These are phyloP conservation scores for Lasiosphaeria hispida DNA, from an alignment of 495 filamentous ascomycete species.

Conservation along the genomic window DNA sequence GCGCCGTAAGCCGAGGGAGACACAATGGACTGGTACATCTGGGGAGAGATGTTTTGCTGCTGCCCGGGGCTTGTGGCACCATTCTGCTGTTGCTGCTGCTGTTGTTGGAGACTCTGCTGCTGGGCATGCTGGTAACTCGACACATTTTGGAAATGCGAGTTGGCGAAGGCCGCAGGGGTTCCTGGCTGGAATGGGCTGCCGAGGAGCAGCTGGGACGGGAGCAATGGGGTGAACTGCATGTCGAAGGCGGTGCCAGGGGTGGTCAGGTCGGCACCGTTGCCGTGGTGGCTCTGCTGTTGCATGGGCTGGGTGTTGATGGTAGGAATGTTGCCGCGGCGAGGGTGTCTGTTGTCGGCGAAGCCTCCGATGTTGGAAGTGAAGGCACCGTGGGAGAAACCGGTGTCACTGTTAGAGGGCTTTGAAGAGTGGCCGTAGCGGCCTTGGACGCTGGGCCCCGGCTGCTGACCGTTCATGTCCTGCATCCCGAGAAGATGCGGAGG, in stretches of 20 bases:
- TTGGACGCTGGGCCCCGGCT: slow-evolving; percentile 54
- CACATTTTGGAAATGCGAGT: slow-evolving; percentile 85
- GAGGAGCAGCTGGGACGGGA: slow-evolving; percentile 90
- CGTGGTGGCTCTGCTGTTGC: slow-evolving; percentile 34
- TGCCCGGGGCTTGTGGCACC: slow-evolving; percentile 49
- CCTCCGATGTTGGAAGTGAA: slow-evolving; percentile 79
- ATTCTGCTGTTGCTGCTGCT: slow-evolving; percentile 61
- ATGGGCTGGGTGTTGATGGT: slow-evolving; percentile 80
- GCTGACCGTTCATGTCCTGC: slow-evolving; percentile 71
- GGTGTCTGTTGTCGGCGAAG: slow-evolving; percentile 73
- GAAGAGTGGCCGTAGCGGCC: slow-evolving; percentile 62
- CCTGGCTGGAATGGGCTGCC: slow-evolving; percentile 97
- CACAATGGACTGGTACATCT: slow-evolving; percentile 73
- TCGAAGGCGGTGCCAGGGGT: slow-evolving; percentile 87
- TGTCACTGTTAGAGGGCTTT: slow-evolving; percentile 75
- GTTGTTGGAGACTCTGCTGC: slow-evolving; percentile 56
- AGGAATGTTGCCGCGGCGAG: slow-evolving; percentile 80
- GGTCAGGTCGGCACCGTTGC: slow-evolving; percentile 67
- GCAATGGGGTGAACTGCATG: slow-evolving; percentile 96
- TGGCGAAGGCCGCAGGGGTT: slow-evolving; percentile 83
- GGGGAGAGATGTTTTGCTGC: slow-evolving; percentile 57
- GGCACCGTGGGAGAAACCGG: slow-evolving; percentile 87
- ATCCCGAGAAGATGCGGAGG: slow-evolving; percentile 80
- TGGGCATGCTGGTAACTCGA: slow-evolving; percentile 71
- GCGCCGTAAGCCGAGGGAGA: slow-evolving; percentile 71